Evolutionary conservation across 2,329 filamentous ascomycete species (phyloP).

Genomic region (Penicillium crustosum): DNA sequence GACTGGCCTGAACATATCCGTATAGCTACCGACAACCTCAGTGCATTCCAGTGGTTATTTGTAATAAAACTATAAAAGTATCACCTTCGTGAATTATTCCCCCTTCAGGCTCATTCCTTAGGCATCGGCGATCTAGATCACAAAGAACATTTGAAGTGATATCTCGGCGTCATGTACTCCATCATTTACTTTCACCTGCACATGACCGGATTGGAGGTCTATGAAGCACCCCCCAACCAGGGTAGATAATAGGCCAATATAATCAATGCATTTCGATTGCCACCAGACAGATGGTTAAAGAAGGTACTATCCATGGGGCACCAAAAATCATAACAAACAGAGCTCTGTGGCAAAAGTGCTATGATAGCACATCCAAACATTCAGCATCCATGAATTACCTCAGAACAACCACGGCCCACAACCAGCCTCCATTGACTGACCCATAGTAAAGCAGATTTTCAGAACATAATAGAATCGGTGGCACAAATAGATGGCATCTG

Average conservation of each 20-base stretch:
- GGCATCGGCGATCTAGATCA: too few species aligned
- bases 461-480: constrained; percentile 18
- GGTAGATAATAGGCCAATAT: background rate
- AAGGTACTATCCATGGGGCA: background rate
- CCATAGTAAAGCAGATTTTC: background rate
- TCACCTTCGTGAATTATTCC: too few species aligned
- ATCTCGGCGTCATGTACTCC: background rate
- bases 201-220: background rate
- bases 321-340: background rate
- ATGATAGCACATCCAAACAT: constrained; percentile 5
- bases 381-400: constrained; percentile 2
- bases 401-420: background rate
- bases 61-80: too few species aligned
- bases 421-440: constrained; percentile 4
- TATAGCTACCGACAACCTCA: background rate
- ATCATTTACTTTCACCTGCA: background rate
- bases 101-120: too few species aligned
- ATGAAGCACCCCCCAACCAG: background rate
- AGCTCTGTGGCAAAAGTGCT: constrained; percentile 13
- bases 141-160: too few species aligned
- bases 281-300: background rate
- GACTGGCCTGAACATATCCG: background rate
- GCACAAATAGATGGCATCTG: constrained; percentile 9
- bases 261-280: background rate
- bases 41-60: background rate